Evolutionary conservation across 2,329 filamentous ascomycete species (phyloP).

Genomic region (Exutisphaerella laricina): DNA sequence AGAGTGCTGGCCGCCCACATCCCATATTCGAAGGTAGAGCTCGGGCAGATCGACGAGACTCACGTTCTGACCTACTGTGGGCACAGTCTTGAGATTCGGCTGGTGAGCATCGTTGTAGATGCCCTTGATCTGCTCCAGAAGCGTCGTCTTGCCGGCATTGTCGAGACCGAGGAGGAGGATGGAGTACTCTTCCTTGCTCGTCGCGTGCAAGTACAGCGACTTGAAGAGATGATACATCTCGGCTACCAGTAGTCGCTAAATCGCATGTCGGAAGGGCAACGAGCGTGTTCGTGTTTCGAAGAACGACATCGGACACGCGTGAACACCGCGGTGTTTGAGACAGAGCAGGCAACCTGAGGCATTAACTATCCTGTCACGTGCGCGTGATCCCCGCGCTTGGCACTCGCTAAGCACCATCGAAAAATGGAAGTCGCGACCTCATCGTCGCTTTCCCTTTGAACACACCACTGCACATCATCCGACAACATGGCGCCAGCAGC

Average conservation of each 20-base stretch:
- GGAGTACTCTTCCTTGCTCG: slow-evolving; percentile 99
- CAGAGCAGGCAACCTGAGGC: no score
- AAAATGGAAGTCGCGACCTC: slow-evolving; percentile 1
- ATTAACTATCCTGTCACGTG: no score
- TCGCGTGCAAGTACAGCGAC: slow-evolving; percentile 88
- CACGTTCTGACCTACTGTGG: slow-evolving; percentile 95
- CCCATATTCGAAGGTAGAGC: slow-evolving; percentile 98
- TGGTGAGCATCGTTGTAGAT: slow-evolving; percentile 65
- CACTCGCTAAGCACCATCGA: background rate
- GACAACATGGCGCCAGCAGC: slow-evolving; percentile 36
- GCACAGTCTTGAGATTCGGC: slow-evolving; percentile 74
- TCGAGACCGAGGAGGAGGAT: slow-evolving; percentile 95
- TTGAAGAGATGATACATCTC: slow-evolving; percentile 94
- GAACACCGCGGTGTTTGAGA: no score
- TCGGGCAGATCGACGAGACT: slow-evolving; percentile 83
- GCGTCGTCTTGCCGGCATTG: slow-evolving; percentile 97
- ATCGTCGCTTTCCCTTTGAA: slow-evolving; percentile 4
- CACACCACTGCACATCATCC: slow-evolving; percentile 9
- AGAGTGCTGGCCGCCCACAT: slow-evolving; percentile 87
- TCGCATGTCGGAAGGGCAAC: slow-evolving; percentile 2
- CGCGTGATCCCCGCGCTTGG: background rate
- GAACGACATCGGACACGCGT: no score
- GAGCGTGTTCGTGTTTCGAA: no score
- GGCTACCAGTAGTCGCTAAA: slow-evolving; percentile 8
- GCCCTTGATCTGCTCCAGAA: slow-evolving; percentile 92